phyloP scores from a whole-genome alignment of 2,329 filamentous ascomycete genomes.

The Colletotrichum scovillei region DNA sequence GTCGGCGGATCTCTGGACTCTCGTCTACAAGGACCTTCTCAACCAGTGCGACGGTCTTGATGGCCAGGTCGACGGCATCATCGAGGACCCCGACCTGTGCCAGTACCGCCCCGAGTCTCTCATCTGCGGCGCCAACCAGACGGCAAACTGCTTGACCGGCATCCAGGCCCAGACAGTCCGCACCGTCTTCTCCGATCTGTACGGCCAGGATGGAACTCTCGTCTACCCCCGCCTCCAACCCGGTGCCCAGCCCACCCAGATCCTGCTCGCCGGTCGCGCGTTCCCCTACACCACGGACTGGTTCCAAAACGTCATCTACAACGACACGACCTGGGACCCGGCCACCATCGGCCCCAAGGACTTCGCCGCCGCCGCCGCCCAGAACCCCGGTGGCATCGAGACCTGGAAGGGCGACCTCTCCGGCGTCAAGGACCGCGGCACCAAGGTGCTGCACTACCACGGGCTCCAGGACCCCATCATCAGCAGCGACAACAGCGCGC shows the following conservation, averaged over 20 bases:
- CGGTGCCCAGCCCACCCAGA: slow-evolving; percentile 59
- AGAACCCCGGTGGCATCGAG: slow-evolving; percentile 50
- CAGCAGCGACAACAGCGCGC: slow-evolving; percentile 54
- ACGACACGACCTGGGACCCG: slow-evolving; percentile 51
- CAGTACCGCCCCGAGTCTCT: slow-evolving; percentile 54
- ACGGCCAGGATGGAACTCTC: slow-evolving; percentile 46
- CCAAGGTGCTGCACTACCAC: slow-evolving; percentile 60
- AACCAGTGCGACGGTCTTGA: slow-evolving; percentile 42
- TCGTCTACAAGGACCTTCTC: slow-evolving; percentile 40
- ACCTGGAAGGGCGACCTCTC: slow-evolving; percentile 54
- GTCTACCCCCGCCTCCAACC: slow-evolving; percentile 59
- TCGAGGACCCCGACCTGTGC: slow-evolving; percentile 36
- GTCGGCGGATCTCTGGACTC: slow-evolving; percentile 44
- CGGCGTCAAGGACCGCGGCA: slow-evolving; percentile 50
- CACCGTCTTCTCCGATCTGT: slow-evolving; percentile 46
- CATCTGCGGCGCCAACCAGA: slow-evolving; percentile 46
- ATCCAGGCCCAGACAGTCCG: slow-evolving; percentile 50
- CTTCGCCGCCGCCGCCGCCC: slow-evolving; percentile 43
- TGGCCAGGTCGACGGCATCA: slow-evolving; percentile 40
- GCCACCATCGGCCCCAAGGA: slow-evolving; percentile 50
- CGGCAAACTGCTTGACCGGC: slow-evolving; percentile 17
- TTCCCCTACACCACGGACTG: slow-evolving; percentile 45
- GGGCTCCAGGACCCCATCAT: slow-evolving; percentile 56
- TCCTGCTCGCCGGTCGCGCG: slow-evolving; percentile 46
- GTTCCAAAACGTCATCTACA: slow-evolving; percentile 53